Conservation (phyloP, 2,329 filamentous ascomycete genomes). For the Diaporthe ampelina region DNA sequence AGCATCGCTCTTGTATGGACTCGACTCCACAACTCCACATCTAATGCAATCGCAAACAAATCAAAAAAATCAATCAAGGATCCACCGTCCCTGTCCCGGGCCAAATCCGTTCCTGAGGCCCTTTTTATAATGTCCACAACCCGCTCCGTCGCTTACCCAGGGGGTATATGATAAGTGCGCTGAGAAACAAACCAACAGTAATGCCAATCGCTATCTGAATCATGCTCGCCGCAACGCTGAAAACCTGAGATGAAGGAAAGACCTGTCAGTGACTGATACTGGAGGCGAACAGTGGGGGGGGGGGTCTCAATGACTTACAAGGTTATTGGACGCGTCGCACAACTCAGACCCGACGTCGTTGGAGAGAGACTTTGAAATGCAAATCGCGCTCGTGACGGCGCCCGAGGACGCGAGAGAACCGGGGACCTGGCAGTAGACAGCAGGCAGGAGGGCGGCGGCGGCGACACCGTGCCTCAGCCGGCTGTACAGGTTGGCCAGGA, state of each 20-base stretch:
- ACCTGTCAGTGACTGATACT: background rate
- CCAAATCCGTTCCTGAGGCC: background rate
- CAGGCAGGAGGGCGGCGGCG: slow-evolving; percentile 86
- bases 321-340: slow-evolving; percentile 17
- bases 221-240: slow-evolving; percentile 67
- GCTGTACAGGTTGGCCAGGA: slow-evolving; percentile 84
- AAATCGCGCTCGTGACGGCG: slow-evolving; percentile 55
- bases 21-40: slow-evolving; percentile 15
- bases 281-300: too few species aligned
- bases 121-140: slow-evolving; percentile 64
- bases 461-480: slow-evolving; percentile 82
- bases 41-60: slow-evolving; percentile 1
- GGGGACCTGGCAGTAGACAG: slow-evolving; percentile 82
- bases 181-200: slow-evolving; percentile 71
- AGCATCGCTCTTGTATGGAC: background rate
- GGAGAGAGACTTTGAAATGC: slow-evolving; percentile 14
- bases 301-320: slow-evolving; percentile 71
- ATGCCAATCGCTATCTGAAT: slow-evolving; percentile 74
- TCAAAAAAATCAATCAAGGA: background rate
- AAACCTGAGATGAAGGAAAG: slow-evolving; percentile 58
- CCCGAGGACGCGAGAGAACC: slow-evolving; percentile 72
- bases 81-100: too few species aligned
- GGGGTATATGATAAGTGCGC: slow-evolving; percentile 68
- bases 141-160: slow-evolving; percentile 71
- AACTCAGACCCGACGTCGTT: slow-evolving; percentile 8